These are phyloP conservation scores for Leishmania lainsoni DNA, from an alignment of 208 protist species.

Conservation along the genomic window DNA sequence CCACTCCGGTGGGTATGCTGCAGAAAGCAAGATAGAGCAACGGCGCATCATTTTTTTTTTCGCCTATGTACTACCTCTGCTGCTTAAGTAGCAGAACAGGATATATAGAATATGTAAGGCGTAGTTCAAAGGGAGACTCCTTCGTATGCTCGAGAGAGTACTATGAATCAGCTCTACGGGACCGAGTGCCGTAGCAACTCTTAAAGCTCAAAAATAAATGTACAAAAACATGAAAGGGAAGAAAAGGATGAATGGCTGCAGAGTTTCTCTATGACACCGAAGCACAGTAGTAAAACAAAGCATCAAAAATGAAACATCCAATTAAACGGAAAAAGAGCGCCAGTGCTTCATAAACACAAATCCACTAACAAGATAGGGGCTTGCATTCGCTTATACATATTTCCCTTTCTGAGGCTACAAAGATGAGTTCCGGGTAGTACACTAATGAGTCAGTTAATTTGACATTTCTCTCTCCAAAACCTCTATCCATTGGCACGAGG, in stretches of 20 bases:
- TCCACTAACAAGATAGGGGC: background rate
- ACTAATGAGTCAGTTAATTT: background rate
- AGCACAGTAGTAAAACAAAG: background rate
- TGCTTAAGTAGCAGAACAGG: no score
- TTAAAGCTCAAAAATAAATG: background rate
- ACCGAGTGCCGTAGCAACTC: background rate
- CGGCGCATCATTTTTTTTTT: conserved; percentile 58
- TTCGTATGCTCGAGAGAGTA: background rate
- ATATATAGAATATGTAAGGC: background rate
- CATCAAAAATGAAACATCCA: background rate
- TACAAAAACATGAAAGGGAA: background rate
- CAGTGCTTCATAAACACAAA: background rate
- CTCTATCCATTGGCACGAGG: background rate
- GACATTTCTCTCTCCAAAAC: background rate
- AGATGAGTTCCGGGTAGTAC: background rate
- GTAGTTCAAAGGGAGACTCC: background rate
- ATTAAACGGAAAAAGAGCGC: background rate
- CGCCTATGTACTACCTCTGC: background rate
- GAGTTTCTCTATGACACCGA: background rate
- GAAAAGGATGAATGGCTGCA: background rate
- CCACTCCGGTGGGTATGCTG: conserved; percentile 63
- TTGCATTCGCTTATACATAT: background rate
- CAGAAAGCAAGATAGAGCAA: conserved; percentile 47
- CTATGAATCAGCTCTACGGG: background rate
- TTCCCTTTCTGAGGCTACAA: background rate